Percentiles rank a stretch among this genome's conserved stretches.
Conservation (phyloP, 805 yeast genomes). For the Metschnikowia henanensis region DNA sequence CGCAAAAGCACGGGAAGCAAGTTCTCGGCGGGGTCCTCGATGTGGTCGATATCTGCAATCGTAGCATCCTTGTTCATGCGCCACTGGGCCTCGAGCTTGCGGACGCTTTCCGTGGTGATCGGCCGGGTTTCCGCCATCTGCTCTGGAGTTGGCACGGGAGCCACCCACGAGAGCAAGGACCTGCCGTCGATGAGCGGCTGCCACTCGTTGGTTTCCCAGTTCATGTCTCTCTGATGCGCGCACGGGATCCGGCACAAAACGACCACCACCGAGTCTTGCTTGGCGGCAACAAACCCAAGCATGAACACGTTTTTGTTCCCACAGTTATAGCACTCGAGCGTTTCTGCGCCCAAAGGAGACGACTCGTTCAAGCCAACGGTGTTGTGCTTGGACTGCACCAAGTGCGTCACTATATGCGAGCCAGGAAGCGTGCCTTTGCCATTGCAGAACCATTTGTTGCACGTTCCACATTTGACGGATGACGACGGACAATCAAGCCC, state of each 20-base stretch:
- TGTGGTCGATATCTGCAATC: slow-evolving; percentile 59
- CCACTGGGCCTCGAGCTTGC: slow-evolving; percentile 81
- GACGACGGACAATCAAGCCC: slow-evolving; percentile 64
- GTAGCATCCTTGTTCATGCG: slow-evolving; percentile 69
- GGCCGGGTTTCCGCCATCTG: slow-evolving; percentile 54
- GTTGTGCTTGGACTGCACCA: slow-evolving; percentile 79
- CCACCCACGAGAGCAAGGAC: slow-evolving; percentile 80
- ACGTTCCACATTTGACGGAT: slow-evolving; percentile 73
- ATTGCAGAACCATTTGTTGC: slow-evolving; percentile 91
- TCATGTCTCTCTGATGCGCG: slow-evolving; percentile 67
- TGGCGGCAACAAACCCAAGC: slow-evolving; percentile 86
- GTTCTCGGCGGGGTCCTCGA: slow-evolving; percentile 40
- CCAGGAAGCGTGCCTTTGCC: slow-evolving; percentile 55
- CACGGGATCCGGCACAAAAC: slow-evolving; percentile 88
- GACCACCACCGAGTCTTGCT: slow-evolving; percentile 82
- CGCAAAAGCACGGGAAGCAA: slow-evolving; percentile 72
- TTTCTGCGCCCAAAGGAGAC: slow-evolving; percentile 83
- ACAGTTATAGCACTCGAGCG: slow-evolving; percentile 88
- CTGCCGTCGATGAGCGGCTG: slow-evolving; percentile 81
- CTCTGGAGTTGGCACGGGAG: slow-evolving; percentile 65
- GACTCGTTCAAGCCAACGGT: slow-evolving; percentile 73
- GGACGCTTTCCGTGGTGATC: slow-evolving; percentile 64
- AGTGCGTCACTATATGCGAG: slow-evolving; percentile 86
- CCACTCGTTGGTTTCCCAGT: slow-evolving; percentile 92
- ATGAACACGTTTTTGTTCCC: slow-evolving; percentile 77